A percentile compares a stretch with the other conserved stretches of the same genome.
Evolutionary conservation across 2,329 filamentous ascomycete species (phyloP).

Genomic region (Fusarium circinatum): DNA sequence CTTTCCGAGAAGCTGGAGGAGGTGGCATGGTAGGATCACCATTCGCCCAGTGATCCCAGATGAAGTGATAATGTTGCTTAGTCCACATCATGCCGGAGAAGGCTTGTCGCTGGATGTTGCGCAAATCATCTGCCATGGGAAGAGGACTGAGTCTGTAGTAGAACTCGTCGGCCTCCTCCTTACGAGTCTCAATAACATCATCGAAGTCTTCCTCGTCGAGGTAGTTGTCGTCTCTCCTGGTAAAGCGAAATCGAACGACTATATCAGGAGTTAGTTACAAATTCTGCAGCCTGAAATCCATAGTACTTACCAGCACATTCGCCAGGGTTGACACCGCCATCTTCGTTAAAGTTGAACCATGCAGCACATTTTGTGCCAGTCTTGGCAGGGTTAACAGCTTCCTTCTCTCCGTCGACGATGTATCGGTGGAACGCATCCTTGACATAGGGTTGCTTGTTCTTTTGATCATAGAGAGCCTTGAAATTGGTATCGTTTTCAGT

Average conservation of each 20-base stretch:
- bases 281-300: constrained; percentile 49
- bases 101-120: constrained; percentile 94
- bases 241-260: constrained; percentile 92
- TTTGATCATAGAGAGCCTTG: constrained; percentile 76
- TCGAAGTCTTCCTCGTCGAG: constrained; percentile 95
- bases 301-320: constrained; percentile 80
- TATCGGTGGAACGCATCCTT: constrained; percentile 95
- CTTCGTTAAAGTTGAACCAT: constrained; percentile 93
- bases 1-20: constrained; percentile 81
- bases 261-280: neutral
- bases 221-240: constrained; percentile 78
- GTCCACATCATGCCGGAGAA: constrained; percentile 99
- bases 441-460: constrained; percentile 86
- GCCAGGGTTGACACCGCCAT: constrained; percentile 85
- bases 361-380: constrained; percentile 89
- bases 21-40: constrained; percentile 90
- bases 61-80: constrained; percentile 95
- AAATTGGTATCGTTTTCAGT: constrained; percentile 97
- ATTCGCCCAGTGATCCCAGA: constrained; percentile 98
- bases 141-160: constrained; percentile 93
- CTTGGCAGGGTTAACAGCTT: constrained; percentile 81
- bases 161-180: constrained; percentile 94
- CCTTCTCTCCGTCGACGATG: constrained; percentile 84
- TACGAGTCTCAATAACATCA: constrained; percentile 85
- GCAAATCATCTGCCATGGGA: constrained; percentile 91